Base-by-base conservation (phyloP, 352 stramenopile species). In the Achlya hypogyna region DNA sequence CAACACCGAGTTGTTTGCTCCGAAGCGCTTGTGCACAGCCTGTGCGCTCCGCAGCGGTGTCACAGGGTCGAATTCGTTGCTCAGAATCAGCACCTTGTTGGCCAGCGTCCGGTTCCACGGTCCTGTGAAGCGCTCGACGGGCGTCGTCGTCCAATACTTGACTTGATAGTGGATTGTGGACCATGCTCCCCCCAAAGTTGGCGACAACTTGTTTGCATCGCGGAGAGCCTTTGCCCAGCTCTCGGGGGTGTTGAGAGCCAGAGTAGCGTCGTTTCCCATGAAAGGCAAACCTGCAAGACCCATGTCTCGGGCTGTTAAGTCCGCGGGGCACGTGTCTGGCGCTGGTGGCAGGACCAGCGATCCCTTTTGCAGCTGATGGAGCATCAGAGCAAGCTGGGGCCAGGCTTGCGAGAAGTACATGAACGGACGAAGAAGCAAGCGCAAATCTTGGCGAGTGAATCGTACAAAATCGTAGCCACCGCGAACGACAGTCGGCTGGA, bases 111-210 rank as follows among this genome's bases (percentile, higher is more conserved):
- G 47, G 34, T 62, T 65, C 59, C 59, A 65, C 0, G 59, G 59
- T 1, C 59, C 59, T 14, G 42, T 38, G 59, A 53, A 65, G 14
- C 59, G 59, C 35, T 65, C 59, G 29, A 65, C 47, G 25, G 40
- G 38, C 8, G 14, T 20, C 18, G 35, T 31, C 6, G 38, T 42
- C 59, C 59, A 65, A 0, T 22, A 62, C 29, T 65, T 65, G 0
- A n/a, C 28, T 20, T 20, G 6, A 1, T 56, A 10, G 16, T 23
- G 18, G 20, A 12, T 51, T 22, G 28, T 40, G 35, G 38, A 58
- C 3, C 35, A 62, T 14, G 14, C 35, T 5, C 34, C 34, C 16
- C 59, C 59, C 18, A 58, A 56, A 31, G 45, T 28, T 0, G 59
- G 43, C 6, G 8, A 27, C 12, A 56, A 9, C 18, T 28, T 28